These are phyloP conservation scores for Parasitella parasitica DNA, from an alignment of 371 early-diverging fungal genomes.

Conservation along the genomic window DNA sequence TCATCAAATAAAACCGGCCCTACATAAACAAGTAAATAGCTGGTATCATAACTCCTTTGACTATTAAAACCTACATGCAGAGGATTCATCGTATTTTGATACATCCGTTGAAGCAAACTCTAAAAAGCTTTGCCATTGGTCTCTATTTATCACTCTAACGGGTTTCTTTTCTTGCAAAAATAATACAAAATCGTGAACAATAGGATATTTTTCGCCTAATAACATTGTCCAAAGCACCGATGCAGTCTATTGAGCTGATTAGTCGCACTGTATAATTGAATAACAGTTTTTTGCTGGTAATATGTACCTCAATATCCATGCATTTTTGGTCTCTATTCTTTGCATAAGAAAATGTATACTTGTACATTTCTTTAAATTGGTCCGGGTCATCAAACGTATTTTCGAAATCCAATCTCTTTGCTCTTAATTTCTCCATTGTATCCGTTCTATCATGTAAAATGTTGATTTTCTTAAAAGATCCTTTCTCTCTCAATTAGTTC, in stretches of 20 bases:
- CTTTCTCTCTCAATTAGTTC: background rate
- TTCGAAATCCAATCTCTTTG: constrained; percentile 45
- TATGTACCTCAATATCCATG: constrained; percentile 68
- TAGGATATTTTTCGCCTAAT: constrained; percentile 40
- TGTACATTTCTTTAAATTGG: constrained; percentile 64
- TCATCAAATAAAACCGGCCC: constrained; percentile 73
- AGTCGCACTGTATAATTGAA: background rate
- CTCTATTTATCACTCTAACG: constrained; percentile 69
- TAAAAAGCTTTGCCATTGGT: constrained; percentile 73
- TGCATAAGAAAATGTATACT: constrained; percentile 68
- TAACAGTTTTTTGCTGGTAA: background rate
- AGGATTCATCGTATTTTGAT: constrained; percentile 62
- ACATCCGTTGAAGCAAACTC: constrained; percentile 65
- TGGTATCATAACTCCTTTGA: no score
- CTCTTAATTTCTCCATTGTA: constrained; percentile 49
- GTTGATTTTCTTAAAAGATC: background rate
- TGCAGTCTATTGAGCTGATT: constrained; percentile 37
- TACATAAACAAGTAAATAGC: background rate
- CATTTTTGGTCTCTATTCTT: constrained; percentile 69
- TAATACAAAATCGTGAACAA: constrained; percentile 52
- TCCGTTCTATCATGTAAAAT: constrained; percentile 48
- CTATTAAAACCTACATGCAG: constrained; percentile 61
- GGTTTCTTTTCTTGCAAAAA: constrained; percentile 60
- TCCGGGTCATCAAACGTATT: constrained; percentile 41
- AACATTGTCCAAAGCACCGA: constrained; percentile 58